A percentile compares a stretch with the other conserved stretches of the same genome.
phyloP scores from a whole-genome alignment of 2,329 filamentous ascomycete species.

The Aspergillus thermomutatus region DNA sequence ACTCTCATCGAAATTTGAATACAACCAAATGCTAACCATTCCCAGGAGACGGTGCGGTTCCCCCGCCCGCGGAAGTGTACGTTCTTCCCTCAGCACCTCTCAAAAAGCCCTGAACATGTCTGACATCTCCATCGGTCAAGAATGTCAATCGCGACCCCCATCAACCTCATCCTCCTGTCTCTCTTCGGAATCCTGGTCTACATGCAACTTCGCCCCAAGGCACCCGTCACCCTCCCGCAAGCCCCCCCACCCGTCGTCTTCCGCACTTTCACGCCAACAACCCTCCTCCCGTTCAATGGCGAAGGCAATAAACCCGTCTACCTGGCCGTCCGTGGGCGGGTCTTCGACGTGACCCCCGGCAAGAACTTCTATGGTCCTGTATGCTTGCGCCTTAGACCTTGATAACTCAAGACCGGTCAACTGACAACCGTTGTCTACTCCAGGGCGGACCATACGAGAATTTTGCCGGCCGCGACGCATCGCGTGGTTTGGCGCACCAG shows the following conservation, averaged over 20 bases:
- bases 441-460: constrained; percentile 87
- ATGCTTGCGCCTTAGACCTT: constrained; percentile 13
- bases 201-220: constrained; percentile 56
- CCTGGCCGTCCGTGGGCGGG: constrained; percentile 82
- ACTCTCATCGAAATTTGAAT: not conserved
- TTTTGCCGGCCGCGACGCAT: constrained; percentile 91
- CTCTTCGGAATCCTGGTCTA: constrained; percentile 57
- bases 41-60: constrained; percentile 21
- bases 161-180: constrained; percentile 60
- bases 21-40: constrained; percentile 10
- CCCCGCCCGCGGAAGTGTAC: constrained; percentile 36
- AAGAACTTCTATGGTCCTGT: constrained; percentile 90
- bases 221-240: constrained; percentile 50
- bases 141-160: constrained; percentile 54
- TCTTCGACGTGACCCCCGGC: constrained; percentile 86
- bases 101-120: not conserved
- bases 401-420: not conserved
- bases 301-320: constrained; percentile 71
- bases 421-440: constrained; percentile 4
- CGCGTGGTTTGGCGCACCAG: constrained; percentile 78
- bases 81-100: not conserved
- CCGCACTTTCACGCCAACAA: constrained; percentile 77
- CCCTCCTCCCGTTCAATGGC: constrained; percentile 84
- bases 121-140: constrained; percentile 31
- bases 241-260: constrained; percentile 70